Conservation (phyloP, 208 protist genomes). For the Leptomonas pyrrhocoris region DNA sequence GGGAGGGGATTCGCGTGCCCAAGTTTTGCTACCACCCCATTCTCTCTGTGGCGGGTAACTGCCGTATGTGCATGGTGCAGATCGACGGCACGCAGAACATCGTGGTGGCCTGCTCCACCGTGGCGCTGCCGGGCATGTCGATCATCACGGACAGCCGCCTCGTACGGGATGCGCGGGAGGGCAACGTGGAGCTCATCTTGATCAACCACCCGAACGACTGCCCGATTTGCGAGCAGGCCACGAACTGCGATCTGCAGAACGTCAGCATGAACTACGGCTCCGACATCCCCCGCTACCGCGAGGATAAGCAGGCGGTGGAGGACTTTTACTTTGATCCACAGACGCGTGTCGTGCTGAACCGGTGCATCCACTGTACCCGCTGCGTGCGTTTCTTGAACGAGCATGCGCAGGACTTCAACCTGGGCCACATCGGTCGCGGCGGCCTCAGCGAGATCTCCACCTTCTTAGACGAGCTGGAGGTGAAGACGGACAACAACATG, state of each 20-base stretch:
- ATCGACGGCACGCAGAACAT: slow-evolving; percentile 95
- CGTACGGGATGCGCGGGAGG: slow-evolving; percentile 95
- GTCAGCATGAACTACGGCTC: slow-evolving; percentile 93
- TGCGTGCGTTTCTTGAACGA: slow-evolving; percentile 96
- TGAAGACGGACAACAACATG: slow-evolving; percentile 92
- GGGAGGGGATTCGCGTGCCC: slow-evolving; percentile 89
- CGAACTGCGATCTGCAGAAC: slow-evolving; percentile 97
- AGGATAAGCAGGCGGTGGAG: slow-evolving; percentile 92
- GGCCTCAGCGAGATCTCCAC: slow-evolving; percentile 94
- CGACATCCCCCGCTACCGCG: slow-evolving; percentile 85
- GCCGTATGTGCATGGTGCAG: slow-evolving; percentile 98
- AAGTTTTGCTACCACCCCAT: slow-evolving; percentile 94
- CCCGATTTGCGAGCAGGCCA: slow-evolving; percentile 97
- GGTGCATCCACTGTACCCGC: slow-evolving; percentile 98
- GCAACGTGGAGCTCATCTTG: slow-evolving; percentile 97
- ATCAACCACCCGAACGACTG: slow-evolving; percentile 97
- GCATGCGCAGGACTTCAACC: slow-evolving; percentile 94
- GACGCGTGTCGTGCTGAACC: slow-evolving; percentile 95
- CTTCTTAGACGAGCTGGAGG: slow-evolving; percentile 90
- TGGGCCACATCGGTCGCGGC: slow-evolving; percentile 95
- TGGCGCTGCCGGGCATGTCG: slow-evolving; percentile 94
- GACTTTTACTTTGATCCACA: slow-evolving; percentile 97
- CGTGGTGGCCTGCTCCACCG: slow-evolving; percentile 96
- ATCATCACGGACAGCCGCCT: slow-evolving; percentile 95
- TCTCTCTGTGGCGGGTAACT: slow-evolving; percentile 97